These are phyloP conservation scores for Myxozyma kluyveri DNA, from an alignment of 805 yeast genomes.

Conservation along the genomic window DNA sequence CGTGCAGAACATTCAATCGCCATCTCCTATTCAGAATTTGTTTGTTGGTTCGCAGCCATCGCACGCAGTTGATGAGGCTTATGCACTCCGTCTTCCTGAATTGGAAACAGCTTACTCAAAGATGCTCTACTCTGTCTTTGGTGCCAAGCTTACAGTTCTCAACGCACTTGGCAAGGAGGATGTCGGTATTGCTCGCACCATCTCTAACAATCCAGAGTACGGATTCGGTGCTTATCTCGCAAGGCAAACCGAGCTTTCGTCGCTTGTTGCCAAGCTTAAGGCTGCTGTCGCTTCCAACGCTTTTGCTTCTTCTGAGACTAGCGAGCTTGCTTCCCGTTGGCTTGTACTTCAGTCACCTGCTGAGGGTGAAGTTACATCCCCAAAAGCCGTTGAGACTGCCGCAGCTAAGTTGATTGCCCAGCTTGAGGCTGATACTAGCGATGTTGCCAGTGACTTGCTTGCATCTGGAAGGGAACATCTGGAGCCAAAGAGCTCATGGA, in stretches of 20 bases:
- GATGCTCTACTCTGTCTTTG: slow-evolving; percentile 67
- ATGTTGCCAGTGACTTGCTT: slow-evolving; percentile 48
- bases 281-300: slow-evolving; percentile 40
- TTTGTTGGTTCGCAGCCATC: slow-evolving; percentile 49
- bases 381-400: slow-evolving; percentile 36
- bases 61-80: slow-evolving; percentile 31
- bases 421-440: slow-evolving; percentile 40
- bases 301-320: slow-evolving; percentile 47
- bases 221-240: slow-evolving; percentile 78
- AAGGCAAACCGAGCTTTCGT: slow-evolving; percentile 50
- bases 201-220: slow-evolving; percentile 60
- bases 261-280: slow-evolving; percentile 48
- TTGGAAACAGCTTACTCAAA: slow-evolving; percentile 76
- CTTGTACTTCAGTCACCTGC: slow-evolving; percentile 42
- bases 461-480: slow-evolving; percentile 49
- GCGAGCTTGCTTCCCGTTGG: slow-evolving; percentile 68
- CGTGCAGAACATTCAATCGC: slow-evolving; percentile 51
- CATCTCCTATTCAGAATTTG: slow-evolving; percentile 60
- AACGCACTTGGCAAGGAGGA: slow-evolving; percentile 51
- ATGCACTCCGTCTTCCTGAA: slow-evolving; percentile 31
- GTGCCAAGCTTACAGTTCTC: slow-evolving; percentile 54
- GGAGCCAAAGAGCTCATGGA: slow-evolving; percentile 61
- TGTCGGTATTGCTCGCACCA: slow-evolving; percentile 47
- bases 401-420: slow-evolving; percentile 36
- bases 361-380: slow-evolving; percentile 10